Conservation (phyloP, 345 rosid species). For the Eucalyptus regnans region DNA sequence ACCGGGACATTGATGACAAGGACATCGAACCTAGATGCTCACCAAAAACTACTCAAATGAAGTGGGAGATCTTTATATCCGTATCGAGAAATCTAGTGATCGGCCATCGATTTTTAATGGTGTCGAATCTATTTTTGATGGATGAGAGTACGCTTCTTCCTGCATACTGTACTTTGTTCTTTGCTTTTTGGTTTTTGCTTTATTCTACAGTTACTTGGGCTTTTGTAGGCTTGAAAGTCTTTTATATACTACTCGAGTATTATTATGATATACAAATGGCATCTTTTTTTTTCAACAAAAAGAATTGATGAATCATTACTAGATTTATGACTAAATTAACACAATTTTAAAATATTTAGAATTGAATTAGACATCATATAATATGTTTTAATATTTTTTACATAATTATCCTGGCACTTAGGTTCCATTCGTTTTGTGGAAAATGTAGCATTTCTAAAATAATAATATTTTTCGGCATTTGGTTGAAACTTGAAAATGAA, state of each 20-base stretch:
- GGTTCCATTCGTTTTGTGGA: no score
- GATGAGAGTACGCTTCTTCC: neutral
- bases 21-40: no score
- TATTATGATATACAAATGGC: neutral
- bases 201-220: neutral
- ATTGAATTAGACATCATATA: no score
- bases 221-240: neutral
- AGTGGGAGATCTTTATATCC: no score
- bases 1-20: neutral
- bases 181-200: fast-evolving
- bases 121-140: fast-evolving
- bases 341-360: neutral
- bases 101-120: fast-evolving
- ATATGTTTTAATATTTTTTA: no score
- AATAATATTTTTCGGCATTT: no score
- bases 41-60: no score
- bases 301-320: neutral
- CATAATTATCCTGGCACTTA: fast-evolving
- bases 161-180: no score
- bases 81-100: no score
- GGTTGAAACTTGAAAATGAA: no score
- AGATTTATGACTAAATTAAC: fast-evolving
- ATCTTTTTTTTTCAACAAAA: no score
- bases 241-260: neutral
- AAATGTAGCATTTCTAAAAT: no score